Evolutionary conservation across 1,284 basidiomycete genomes (phyloP), one percentile per base, ranked within the genome.

Genomic region (Malassezia sp.): DNA sequence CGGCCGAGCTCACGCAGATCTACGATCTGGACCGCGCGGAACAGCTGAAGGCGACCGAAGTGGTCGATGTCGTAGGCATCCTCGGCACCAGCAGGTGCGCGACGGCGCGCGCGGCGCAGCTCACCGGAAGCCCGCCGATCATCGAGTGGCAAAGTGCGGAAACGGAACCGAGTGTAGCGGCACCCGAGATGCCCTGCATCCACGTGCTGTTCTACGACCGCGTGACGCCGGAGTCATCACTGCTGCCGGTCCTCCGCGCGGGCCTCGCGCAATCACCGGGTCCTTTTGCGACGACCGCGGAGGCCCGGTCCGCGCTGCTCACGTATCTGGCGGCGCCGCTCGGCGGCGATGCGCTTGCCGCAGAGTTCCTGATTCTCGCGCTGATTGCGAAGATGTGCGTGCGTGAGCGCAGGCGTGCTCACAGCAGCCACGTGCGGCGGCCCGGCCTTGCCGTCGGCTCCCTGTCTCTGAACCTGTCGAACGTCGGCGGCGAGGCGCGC

Each of bases 361-460:
- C 85, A 9, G 82, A 88, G 70, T 86, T 82, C 79, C 72, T 84
- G 2, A 71, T 89, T 6, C 73, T 88, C 12, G 73, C 76, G 18
- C 67, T 76, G 20, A 74, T 83, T n/a, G 76, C 81, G 17, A 76
- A 77, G 66, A 78, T 82, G 84, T 86, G 61, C 54, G 80, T 74
- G 12, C 20, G 12, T 26, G 14, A 1, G 20, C 2, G 22, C 12
- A n/a, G n/a, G n/a, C n/a, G n/a, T n/a, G n/a, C 17, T 39, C 26
- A 11, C 45, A 15, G 24, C 56, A 87, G 83, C 28, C 79, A 84
- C 73, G 78, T 79, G 11, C 78, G 82, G 33, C 75, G 76, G 9
- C 78, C 80, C 0, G 77, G 80, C 5, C 75, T 86, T 23, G 74
- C 82, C 14, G 82, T 84, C 0, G 78, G 80, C 7, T 78, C 80